Evolutionary conservation across 1,284 basidiomycete genomes (phyloP), one percentile per base, ranked within the genome.

Genomic region (Heterobasidion annosum): DNA sequence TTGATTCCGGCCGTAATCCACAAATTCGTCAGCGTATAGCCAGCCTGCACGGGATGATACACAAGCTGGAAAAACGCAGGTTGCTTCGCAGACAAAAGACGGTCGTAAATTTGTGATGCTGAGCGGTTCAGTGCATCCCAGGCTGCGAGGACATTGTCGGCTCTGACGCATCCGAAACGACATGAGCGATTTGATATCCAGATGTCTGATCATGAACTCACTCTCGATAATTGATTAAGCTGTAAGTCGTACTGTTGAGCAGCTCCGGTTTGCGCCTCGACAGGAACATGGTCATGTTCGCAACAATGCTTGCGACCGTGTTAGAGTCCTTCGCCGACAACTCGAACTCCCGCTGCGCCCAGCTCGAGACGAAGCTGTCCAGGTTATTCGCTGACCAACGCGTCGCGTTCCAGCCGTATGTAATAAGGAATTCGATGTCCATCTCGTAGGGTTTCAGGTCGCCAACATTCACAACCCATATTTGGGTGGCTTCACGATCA

Each of bases 361-460:
- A 85, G 42, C 63, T 62, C 1, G 68, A 70, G 34, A 84, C 76
- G 63, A 78, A 89, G 7, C 64, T 68, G 50, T 75, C 64, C 42
- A 86, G 62, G 58, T 83, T 83, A 54, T 74, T 69, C 8, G 70
- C 71, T 15, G 70, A 74, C 76, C 79, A 82, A 9, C 70, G 65
- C 0, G 77, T 69, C 0, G 79, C 67, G 61, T 88, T 75, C 74
- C 81, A 89, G 1, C 77, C 85, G 50, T 79, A 76, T 16, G 70
- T 72, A 58, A 88, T 69, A 73, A 85, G 88, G 65, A 84, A 88
- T 59, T 88, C 84, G 19, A 75, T 81, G 47, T 83, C 78, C 61
- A 82, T 76, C 60, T 90, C 87, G 61, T 83, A 83, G 0, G 84
- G 83, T 64, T 89, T 89, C 42, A 89, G 67, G 61, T 89, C 86